Evolutionary conservation across 2,329 filamentous ascomycete genomes (phyloP), one percentile per base, ranked within the genome.

Genomic region (Macrophomina phaseolina): DNA sequence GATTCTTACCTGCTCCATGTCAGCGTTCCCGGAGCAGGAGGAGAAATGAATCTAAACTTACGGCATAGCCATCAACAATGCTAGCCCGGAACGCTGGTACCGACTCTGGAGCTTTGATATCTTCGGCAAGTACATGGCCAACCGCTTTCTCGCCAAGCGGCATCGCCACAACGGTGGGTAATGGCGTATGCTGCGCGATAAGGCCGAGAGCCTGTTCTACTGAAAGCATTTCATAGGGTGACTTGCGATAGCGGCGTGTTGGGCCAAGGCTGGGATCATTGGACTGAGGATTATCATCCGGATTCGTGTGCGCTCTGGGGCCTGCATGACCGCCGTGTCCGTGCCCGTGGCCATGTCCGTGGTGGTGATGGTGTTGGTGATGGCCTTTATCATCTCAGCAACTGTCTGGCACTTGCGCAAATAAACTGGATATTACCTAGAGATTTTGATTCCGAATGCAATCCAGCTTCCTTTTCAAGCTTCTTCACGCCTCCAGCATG

Each of bases 81-180:
- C 94, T 98, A 18, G 95, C 95, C 67, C 93, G 85, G 80, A 97
- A 99, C 0, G 94, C 95, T 0, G 95, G 95, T 0, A 99, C 95
- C 7, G 90, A 88, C 76, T 97, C 94, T 4, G 81, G 81, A 0
- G 95, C 93, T 46, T 83, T 86, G 30, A 99, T 90, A 71, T 97
- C 91, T 75, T 93, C 89, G 0, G 94, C 93, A 1, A 99, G 82
- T 0, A 98, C 90, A 8, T 86, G 87, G 7, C 93, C 93, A 1
- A 94, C 86, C 0, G 98, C 81, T 1, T 80, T 79, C 40, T 85
- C 83, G 68, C 90, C 82, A 4, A 97, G 90, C 6, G 87, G 84
- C 1, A 83, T 80, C 56, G 82, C 86, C 36, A 88, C 76, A 1
- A 88, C 76, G 14, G 83, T 80, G 0, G 91, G 87, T 0, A 81